These are phyloP conservation scores for Trichoderma sp. DNA, from an alignment of 2,329 filamentous ascomycete genomes.

Conservation along the genomic window DNA sequence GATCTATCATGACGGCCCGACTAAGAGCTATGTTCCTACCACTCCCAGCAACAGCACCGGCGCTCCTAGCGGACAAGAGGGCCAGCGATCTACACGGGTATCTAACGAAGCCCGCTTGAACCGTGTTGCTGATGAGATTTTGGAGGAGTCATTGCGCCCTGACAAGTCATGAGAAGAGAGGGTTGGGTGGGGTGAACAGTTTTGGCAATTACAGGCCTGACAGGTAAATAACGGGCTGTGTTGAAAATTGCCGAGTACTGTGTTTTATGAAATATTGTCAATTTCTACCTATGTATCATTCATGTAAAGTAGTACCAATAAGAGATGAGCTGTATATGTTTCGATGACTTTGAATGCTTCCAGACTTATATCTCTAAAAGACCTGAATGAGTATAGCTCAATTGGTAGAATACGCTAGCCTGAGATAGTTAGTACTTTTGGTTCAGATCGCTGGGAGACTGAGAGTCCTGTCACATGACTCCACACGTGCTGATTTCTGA, in stretches of 20 bases:
- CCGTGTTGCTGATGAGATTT: slow-evolving; percentile 34
- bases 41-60: background rate
- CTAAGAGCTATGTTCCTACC: slow-evolving; percentile 25
- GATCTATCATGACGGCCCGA: slow-evolving; percentile 34
- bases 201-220: slow-evolving; percentile 42
- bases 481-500: slow-evolving; percentile 26
- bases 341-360: background rate
- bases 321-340: background rate
- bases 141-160: slow-evolving; percentile 25
- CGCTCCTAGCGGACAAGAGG: background rate
- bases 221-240: slow-evolving; percentile 23
- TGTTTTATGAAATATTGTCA: slow-evolving; percentile 1
- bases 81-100: background rate
- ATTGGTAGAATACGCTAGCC: background rate
- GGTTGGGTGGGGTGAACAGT: slow-evolving; percentile 34
- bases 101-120: slow-evolving; percentile 28
- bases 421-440: no score
- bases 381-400: background rate
- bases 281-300: slow-evolving; percentile 21
- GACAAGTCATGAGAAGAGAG: slow-evolving; percentile 65
- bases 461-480: slow-evolving; percentile 30
- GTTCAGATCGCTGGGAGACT: background rate
- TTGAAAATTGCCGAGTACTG: slow-evolving; percentile 17
- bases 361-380: background rate
- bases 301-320: slow-evolving; percentile 24